Conservation (phyloP, 2,329 filamentous ascomycete species). For the Laburnicola sp. region DNA sequence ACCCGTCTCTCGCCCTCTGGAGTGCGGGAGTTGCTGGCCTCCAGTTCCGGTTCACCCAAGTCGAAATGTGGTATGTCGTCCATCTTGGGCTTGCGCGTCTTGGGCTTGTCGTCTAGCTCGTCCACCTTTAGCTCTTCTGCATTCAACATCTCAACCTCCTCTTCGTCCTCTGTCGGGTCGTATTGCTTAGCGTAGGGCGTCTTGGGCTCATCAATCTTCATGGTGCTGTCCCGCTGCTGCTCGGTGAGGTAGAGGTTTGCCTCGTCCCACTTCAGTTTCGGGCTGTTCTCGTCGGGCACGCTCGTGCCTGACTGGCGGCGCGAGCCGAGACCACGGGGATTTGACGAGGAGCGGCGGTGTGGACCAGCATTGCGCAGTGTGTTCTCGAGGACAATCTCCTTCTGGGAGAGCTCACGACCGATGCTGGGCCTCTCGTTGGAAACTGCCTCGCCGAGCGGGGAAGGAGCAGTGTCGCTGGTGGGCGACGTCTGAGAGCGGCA, state of each 20-base stretch:
- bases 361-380: conserved; percentile 90
- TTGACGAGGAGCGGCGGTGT: conserved; percentile 79
- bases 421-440: conserved; percentile 46
- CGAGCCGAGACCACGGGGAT: conserved; percentile 66
- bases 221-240: conserved; percentile 90
- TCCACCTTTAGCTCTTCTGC: conserved; percentile 71
- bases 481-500: conserved; percentile 59
- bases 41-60: conserved; percentile 82
- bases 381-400: conserved; percentile 91
- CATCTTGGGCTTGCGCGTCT: conserved; percentile 50
- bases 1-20: conserved; percentile 71
- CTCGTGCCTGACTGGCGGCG: conserved; percentile 68
- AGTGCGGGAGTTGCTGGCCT: conserved; percentile 40
- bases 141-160: conserved; percentile 67
- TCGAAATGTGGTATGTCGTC: conserved; percentile 91
- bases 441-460: conserved; percentile 38
- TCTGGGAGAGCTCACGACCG: conserved; percentile 65
- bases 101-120: conserved; percentile 62
- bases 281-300: conserved; percentile 62
- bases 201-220: conserved; percentile 99
- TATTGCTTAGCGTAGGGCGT: conserved; percentile 94
- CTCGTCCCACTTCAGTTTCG: conserved; percentile 96
- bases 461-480: conserved; percentile 41
- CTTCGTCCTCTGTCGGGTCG: conserved; percentile 84
- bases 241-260: conserved; percentile 96